Conservation (phyloP, 2,329 filamentous ascomycete genomes). For the Botrytis sinoallii region DNA sequence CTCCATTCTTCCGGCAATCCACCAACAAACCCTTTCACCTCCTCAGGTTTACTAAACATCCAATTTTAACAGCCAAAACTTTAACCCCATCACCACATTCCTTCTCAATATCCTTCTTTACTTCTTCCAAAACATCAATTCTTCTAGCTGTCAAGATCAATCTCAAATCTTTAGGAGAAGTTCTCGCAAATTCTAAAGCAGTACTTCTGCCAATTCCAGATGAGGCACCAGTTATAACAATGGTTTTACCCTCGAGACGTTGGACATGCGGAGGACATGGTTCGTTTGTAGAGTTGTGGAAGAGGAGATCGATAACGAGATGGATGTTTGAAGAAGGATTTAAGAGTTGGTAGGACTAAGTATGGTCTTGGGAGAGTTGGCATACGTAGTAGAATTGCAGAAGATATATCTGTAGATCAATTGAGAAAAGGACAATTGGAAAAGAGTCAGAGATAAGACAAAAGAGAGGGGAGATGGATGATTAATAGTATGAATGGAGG, state of each 20-base stretch:
- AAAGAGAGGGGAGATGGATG: background rate
- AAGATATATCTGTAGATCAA: background rate
- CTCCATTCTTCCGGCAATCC: conserved; percentile 77
- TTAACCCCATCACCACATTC: conserved; percentile 79
- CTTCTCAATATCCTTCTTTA: conserved; percentile 71
- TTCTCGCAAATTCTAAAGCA: conserved; percentile 90
- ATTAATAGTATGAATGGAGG: background rate
- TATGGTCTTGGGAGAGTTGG: background rate
- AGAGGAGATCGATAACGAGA: background rate
- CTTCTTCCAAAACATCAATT: conserved; percentile 70
- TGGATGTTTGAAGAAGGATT: conserved; percentile 4
- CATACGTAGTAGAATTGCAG: background rate
- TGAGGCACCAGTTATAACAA: conserved; percentile 87
- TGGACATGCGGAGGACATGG: conserved; percentile 67
- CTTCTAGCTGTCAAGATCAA: conserved; percentile 88
- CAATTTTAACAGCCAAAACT: conserved; percentile 78
- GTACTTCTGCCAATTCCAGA: conserved; percentile 83
- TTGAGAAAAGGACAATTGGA: background rate
- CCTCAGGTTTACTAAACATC: conserved; percentile 77
- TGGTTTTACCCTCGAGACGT: conserved; percentile 88
- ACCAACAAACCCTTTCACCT: conserved; percentile 69
- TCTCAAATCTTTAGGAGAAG: conserved; percentile 73
- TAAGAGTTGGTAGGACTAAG: background rate
- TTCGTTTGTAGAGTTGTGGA: conserved; percentile 36
- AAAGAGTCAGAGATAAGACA: background rate